Conservation (phyloP, 1,284 basidiomycete species). For the Cutaneotrichosporon sp. region DNA sequence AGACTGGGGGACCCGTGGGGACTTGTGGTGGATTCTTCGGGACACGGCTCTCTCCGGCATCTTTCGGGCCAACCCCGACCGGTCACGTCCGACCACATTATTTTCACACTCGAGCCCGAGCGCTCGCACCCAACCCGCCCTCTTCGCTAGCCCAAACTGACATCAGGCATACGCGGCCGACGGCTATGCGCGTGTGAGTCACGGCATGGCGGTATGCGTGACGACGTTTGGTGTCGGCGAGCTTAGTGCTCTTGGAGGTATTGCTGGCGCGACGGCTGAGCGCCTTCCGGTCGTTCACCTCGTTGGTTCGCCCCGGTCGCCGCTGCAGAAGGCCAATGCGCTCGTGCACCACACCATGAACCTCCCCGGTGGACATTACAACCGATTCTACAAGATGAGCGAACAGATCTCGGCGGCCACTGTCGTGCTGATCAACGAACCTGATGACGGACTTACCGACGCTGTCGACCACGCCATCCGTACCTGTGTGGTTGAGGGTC, state of each 20-base stretch:
- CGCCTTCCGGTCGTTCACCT: slow-evolving; percentile 89
- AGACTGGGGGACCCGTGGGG: not conserved
- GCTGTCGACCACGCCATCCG: slow-evolving; percentile 76
- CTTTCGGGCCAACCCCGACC: not conserved
- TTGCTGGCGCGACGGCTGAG: slow-evolving; percentile 64
- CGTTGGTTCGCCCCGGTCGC: slow-evolving; percentile 83
- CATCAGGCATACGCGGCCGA: slow-evolving; percentile 77
- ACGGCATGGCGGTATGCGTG: slow-evolving; percentile 68
- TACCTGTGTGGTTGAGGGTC: slow-evolving; percentile 65
- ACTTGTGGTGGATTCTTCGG: not conserved
- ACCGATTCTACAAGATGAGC: slow-evolving; percentile 63
- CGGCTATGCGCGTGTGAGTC: slow-evolving; percentile 85
- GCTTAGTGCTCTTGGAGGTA: slow-evolving; percentile 68
- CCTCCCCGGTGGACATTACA: slow-evolving; percentile 18
- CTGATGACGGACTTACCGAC: slow-evolving; percentile 53
- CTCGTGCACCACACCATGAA: slow-evolving; percentile 54
- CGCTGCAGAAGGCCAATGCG: slow-evolving; percentile 69
- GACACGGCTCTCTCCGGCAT: not conserved
- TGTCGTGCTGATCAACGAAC: slow-evolving; percentile 58
- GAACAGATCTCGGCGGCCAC: slow-evolving; percentile 75
- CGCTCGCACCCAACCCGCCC: not conserved
- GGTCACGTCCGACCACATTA: not conserved
- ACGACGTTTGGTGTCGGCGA: slow-evolving; percentile 87
- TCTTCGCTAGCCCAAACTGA: not conserved
- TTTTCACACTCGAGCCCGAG: not conserved